Base-by-base conservation (phyloP, 2,329 filamentous ascomycete genomes). In the Stagonosporopsis rhizophila region DNA sequence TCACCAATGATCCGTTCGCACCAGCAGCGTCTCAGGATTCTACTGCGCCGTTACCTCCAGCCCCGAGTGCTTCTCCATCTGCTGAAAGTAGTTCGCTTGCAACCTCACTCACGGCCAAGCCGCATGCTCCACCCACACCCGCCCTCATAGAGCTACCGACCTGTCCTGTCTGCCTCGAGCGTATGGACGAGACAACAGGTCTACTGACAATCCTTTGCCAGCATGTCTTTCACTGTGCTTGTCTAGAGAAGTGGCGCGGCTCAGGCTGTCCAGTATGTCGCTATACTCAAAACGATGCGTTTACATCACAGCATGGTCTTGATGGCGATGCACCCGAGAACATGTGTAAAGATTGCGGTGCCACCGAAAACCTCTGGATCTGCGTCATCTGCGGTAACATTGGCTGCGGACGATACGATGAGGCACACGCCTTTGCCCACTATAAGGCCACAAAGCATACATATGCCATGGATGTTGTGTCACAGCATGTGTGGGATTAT, bases 401-500 rank as follows among this genome's bases (percentile, higher is more conserved):
- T 23, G 95, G 95, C 0, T 99, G 95, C 71, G 95, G 95, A 1
- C 87, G 95, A 27, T 99, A 99, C 74, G 96, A 97, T 75, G 87
- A 89, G 25, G 95, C 92, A 0, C 93, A 98, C 69, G 93, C 94
- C 30, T 96, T 96, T 74, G 89, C 91, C 12, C 93, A 97, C 76
- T 97, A 92, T 86, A 92, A 96, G 76, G 85, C 91, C 52, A 96
- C 91, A 3, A 87, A 87, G 4, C 95, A 99, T 75, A 90, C 90
- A 61, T 99, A 96, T 72, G 90, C 92, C 23, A 90, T 99, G 74
- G 95, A 99, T 73, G 86, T 98, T 34, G 87, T 89, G 59, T 96
- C 92, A 0, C 94, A 99, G 74, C 89, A 96, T 67, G 93, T 99
- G 1, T 99, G 95, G 95, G 95, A 99, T 76, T 99, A 99, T 63